Evolutionary conservation across 345 rosid genomes (phyloP).

Genomic region (Acer saccharum): DNA sequence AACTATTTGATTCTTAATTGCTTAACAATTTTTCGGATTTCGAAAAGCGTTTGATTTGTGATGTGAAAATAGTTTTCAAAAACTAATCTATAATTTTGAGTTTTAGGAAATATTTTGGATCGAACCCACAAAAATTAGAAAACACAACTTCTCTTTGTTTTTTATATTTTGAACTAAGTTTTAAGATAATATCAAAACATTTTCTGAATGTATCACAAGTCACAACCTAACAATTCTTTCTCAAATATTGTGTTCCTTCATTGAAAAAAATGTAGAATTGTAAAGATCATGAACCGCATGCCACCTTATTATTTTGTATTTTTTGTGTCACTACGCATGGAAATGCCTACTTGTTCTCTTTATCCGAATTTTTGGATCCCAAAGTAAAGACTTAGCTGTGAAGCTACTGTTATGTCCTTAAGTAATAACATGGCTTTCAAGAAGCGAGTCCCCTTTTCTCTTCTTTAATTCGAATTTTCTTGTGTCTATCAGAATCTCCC

Average conservation of each 20-base stretch:
- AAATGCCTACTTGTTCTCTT: not conserved
- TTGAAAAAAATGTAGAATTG: not conserved
- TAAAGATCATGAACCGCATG: no score
- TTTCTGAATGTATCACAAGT: no score
- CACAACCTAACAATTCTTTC: not conserved
- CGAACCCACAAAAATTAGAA: not conserved
- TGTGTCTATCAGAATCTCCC: slow-evolving; percentile 76
- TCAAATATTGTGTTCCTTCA: not conserved
- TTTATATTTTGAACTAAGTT: not conserved
- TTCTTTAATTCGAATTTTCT: slow-evolving; percentile 15
- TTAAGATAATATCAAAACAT: not conserved
- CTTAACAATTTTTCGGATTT: not conserved
- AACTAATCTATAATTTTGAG: not conserved
- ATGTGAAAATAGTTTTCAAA: no score
- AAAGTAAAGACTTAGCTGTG: not conserved
- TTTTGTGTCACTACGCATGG: no score
- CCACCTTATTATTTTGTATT: not conserved
- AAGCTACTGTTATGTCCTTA: not conserved
- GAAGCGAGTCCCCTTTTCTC: not conserved
- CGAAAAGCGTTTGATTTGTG: no score
- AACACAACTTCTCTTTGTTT: not conserved
- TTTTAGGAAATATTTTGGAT: not conserved
- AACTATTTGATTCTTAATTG: not conserved
- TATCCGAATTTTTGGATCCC: not conserved
- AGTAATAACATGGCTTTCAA: not conserved